These are phyloP conservation scores for Gracilariopsis chorda DNA, from an alignment of 23 red algal species.

Conservation along the genomic window DNA sequence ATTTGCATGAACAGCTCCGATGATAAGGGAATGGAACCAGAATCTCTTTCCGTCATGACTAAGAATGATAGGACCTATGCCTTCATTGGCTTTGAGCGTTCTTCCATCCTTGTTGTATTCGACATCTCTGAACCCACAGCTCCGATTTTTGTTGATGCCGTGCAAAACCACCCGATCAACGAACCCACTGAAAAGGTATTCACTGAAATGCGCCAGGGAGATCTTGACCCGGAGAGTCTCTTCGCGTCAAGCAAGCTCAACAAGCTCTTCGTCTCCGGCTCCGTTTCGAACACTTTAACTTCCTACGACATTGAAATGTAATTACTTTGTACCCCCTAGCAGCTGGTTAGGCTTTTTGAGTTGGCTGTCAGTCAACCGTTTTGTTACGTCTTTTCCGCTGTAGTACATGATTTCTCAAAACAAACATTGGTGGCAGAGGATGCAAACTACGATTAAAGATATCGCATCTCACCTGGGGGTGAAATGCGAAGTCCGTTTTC, in stretches of 20 bases:
- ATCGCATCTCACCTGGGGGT: too few species aligned
- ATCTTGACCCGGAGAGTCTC: conserved; percentile 52
- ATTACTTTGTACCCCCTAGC: neutral
- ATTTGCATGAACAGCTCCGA: conserved; percentile 53
- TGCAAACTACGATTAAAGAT: too few species aligned
- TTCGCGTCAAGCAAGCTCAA: conserved; percentile 35
- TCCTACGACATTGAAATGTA: conserved; percentile 57
- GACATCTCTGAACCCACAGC: conserved; percentile 41
- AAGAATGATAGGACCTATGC: conserved; percentile 24
- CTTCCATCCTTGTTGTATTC: conserved; percentile 56
- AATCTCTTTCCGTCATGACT: conserved; percentile 41
- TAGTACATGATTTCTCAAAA: too few species aligned
- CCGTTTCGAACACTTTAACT: conserved; percentile 57
- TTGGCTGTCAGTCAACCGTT: too few species aligned
- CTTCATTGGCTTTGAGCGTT: conserved; percentile 46
- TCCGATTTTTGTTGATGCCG: conserved; percentile 55
- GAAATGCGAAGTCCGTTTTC: too few species aligned
- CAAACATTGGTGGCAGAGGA: too few species aligned
- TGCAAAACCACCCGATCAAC: conserved; percentile 57
- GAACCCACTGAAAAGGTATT: conserved; percentile 35
- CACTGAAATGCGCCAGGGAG: conserved; percentile 36
- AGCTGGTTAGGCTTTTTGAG: too few species aligned
- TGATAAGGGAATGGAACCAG: conserved; percentile 69
- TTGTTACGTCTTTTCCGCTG: too few species aligned
- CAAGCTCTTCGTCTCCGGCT: conserved; percentile 55